phyloP scores from a whole-genome alignment of 2,329 filamentous ascomycete genomes.

The Fusarium sp. region DNA sequence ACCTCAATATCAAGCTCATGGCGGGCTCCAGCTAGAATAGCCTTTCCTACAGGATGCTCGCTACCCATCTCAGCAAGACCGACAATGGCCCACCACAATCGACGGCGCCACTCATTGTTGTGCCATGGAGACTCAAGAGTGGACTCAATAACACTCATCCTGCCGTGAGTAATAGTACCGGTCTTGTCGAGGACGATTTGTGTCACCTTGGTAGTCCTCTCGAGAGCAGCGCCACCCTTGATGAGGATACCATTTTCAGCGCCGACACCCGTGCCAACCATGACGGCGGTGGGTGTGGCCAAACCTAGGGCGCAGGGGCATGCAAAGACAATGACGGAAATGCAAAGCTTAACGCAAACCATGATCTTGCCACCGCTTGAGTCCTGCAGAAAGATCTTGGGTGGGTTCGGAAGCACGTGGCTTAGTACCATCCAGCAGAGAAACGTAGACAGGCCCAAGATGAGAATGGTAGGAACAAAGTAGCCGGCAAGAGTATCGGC shows the following conservation, averaged over 20 bases:
- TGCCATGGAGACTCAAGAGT: slow-evolving; percentile 75
- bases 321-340: slow-evolving; percentile 97
- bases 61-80: slow-evolving; percentile 95
- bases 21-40: slow-evolving; percentile 80
- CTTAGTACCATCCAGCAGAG: slow-evolving; percentile 93
- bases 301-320: slow-evolving; percentile 97
- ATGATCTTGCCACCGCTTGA: slow-evolving; percentile 90
- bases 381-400: slow-evolving; percentile 82
- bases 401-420: slow-evolving; percentile 84
- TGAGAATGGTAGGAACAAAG: slow-evolving; percentile 89
- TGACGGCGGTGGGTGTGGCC: slow-evolving; percentile 94
- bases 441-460: slow-evolving; percentile 86
- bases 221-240: slow-evolving; percentile 92
- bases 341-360: slow-evolving; percentile 97
- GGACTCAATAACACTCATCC: slow-evolving; percentile 87
- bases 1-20: slow-evolving; percentile 74
- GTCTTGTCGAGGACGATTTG: slow-evolving; percentile 96
- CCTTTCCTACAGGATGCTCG: slow-evolving; percentile 94
- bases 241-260: slow-evolving; percentile 97
- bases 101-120: slow-evolving; percentile 70
- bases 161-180: slow-evolving; percentile 91
- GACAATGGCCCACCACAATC: slow-evolving; percentile 94
- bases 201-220: slow-evolving; percentile 88
- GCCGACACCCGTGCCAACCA: slow-evolving; percentile 98
- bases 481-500: slow-evolving; percentile 92